Base-by-base conservation (phyloP, 2,329 filamentous ascomycete species). In the Ilyonectria sp. region DNA sequence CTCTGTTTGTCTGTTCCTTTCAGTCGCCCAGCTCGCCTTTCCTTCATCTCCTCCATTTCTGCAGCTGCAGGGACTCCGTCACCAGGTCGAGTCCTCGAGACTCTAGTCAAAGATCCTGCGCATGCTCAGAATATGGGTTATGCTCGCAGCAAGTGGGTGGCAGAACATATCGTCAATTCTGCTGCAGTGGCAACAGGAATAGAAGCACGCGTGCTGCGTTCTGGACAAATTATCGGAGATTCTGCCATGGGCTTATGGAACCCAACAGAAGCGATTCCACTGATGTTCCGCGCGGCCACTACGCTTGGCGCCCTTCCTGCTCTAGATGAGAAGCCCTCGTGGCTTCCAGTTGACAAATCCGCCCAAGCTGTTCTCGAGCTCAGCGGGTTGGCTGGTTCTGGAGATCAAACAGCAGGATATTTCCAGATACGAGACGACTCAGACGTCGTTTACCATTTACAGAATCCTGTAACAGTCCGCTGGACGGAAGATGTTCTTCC, bases 401-500 rank as follows among this genome's bases (percentile, higher is more conserved):
- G 68, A 11, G 53, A 60, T 33, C 50, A 63, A 9, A 67, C 60
- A 2, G 35, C 56, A 1, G 68, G 68, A 10, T 73, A 64, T 43
- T 57, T 62, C 35, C 60, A 69, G 21, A 55, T 61, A 13, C 47
- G 62, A 19, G 71, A 76, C 21, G 64, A 66, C 13, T 19, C 56
- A 2, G 71, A 76, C 2, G 71, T 80, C 0, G 81, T 89, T 17
- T 87, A 85, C 65, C 86, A 90, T 64, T 78, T 91, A 9, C 80
- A 86, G n/a, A 89, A 89, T 65, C 82, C 83, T 0, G 76, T 70
- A 7, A 76, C 79, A 0, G 84, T 87, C 69, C 80, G 84, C 33
- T 90, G 86, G 86, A 87, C 85, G 0, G 64, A 79, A 0, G 84
- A 89, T 57, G 76, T 91, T 2, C 81, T 90, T 0, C 87, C 87